Conservation (phyloP, 2,329 filamentous ascomycete species). For the Cadophora malorum region DNA sequence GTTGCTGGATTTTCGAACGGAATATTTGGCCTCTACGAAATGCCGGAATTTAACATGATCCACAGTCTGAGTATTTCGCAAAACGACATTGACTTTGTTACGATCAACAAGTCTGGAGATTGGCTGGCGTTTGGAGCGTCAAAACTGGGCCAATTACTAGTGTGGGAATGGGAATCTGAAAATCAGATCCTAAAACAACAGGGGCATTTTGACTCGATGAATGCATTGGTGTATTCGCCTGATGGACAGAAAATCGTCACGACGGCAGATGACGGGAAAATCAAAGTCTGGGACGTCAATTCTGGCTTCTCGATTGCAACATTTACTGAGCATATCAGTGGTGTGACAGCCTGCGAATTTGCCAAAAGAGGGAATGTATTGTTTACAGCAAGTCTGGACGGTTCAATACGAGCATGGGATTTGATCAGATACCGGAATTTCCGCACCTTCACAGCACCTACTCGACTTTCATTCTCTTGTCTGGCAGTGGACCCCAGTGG, state of each 20-base stretch:
- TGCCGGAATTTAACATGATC: conserved; percentile 95
- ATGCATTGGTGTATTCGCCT: conserved; percentile 89
- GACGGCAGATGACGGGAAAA: conserved; percentile 93
- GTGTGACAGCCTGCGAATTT: conserved; percentile 93
- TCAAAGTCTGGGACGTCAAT: conserved; percentile 97
- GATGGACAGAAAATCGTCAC: conserved; percentile 94
- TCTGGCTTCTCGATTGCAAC: conserved; percentile 98
- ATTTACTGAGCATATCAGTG: conserved; percentile 95
- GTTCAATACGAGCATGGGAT: conserved; percentile 95
- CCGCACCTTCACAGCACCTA: conserved; percentile 93
- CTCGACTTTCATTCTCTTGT: conserved; percentile 88
- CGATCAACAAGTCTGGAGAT: conserved; percentile 92
- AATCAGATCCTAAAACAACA: conserved; percentile 99
- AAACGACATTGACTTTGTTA: conserved; percentile 93
- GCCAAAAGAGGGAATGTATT: conserved; percentile 94
- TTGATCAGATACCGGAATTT: conserved; percentile 96
- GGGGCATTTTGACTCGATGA: conserved; percentile 96
- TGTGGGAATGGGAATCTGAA: conserved; percentile 99
- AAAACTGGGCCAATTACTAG: conserved; percentile 91
- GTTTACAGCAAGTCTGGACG: conserved; percentile 94
- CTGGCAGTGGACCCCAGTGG: conserved; percentile 97
- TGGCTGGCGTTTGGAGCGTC: conserved; percentile 98
- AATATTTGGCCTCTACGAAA: conserved; percentile 90
- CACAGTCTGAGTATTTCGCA: conserved; percentile 94
- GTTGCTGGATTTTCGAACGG: conserved; percentile 96